Conservation (phyloP, 2,329 filamentous ascomycete species). For the Ophiostoma sp. region DNA sequence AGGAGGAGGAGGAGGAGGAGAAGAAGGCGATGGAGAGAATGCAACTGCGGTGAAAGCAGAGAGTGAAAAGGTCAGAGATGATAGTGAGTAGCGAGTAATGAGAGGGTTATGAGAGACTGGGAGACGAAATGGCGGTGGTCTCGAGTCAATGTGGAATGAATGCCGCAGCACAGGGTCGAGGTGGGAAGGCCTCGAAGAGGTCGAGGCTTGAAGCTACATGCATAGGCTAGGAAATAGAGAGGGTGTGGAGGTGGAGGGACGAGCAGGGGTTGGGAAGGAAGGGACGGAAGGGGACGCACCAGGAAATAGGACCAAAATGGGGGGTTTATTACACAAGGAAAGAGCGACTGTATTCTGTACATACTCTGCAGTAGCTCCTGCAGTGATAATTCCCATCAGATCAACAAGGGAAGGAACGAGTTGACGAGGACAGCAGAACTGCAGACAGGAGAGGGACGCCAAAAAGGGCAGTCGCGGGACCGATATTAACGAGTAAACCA, state of each 20-base stretch:
- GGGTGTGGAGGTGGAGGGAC: constrained; percentile 12
- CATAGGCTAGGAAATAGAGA: background rate
- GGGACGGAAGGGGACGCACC: background rate
- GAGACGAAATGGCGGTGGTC: background rate
- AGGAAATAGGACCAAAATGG: background rate
- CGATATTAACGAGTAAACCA: constrained; percentile 17
- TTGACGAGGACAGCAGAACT: background rate
- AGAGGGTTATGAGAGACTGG: background rate
- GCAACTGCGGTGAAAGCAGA: background rate
- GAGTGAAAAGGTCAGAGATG: background rate
- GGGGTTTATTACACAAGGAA: background rate
- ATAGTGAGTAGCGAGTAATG: background rate
- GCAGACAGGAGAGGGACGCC: background rate
- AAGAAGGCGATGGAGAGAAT: background rate
- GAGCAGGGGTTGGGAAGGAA: constrained; percentile 1
- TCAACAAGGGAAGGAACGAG: background rate
- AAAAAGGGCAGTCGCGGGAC: constrained; percentile 15
- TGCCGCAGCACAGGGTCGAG: constrained; percentile 7
- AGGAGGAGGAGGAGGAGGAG: background rate
- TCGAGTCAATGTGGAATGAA: constrained; percentile 2
- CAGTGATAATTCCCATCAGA: background rate
- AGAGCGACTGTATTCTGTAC: background rate
- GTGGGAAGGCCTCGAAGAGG: constrained; percentile 9
- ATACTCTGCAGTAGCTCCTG: background rate
- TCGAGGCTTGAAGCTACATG: background rate